Base-by-base conservation (phyloP, 192 early-diverging fungal genomes). In the Coemansia sp. region DNA sequence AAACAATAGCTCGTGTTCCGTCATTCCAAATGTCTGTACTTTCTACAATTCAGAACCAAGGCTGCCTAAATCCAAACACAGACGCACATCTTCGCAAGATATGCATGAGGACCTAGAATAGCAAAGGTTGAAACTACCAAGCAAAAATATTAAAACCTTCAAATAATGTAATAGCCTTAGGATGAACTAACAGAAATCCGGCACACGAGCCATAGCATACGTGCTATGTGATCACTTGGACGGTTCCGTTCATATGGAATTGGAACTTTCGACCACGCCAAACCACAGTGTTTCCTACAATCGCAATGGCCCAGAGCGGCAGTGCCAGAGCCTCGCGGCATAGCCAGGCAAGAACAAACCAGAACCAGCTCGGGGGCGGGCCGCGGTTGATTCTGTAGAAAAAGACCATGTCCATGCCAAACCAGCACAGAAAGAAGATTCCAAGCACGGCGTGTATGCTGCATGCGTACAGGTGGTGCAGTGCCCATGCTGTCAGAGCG, bases 231-330 rank as follows among this genome's bases (percentile, higher is more conserved):
- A 66, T 31, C 8, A 71, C 65, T n/a, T 71, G 35, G 12, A 88
- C 91, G 7, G 91, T 90, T 18, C 90, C 90, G 51, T 87, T 84
- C 21, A 84, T 58, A 26, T 81, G 65, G 46, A 93, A 72, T 43
- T 74, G 58, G 58, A 87, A 95, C n/a, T 70, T 69, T 40, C 84
- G 86, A 26, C 93, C 94, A 16, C 96, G 87, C 96, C 96, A 98
- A 30, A 89, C 86, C 7, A 98, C 92, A 7, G 86, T 88, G 52
- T 87, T 86, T 13, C 95, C 96, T 4, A 79, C 72, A 61, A 95
- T 89, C 4, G 95, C 93, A 65, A 86, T 92, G 1, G 87, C 21
- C 74, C 89, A 96, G 6, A 96, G 78, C 16, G 96, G 96, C 21
- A 98, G 72, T 9, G 95, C 93, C 5, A 86, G 77, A 4, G 90